Evolutionary conservation across 805 yeast species (phyloP), one percentile per base, ranked within the genome.

Genomic region (Metschnikowia matae): DNA sequence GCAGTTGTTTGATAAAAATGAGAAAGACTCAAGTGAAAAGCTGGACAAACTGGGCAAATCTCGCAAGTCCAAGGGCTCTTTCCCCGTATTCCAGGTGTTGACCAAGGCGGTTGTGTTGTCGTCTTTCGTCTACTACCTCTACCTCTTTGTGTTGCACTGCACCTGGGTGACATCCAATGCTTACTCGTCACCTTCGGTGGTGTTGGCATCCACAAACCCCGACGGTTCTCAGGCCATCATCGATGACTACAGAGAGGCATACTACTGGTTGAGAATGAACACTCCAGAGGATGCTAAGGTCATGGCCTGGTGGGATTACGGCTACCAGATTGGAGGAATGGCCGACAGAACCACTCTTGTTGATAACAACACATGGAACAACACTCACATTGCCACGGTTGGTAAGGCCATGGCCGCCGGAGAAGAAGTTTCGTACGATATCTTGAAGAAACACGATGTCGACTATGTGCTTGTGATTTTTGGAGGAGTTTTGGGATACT

Each of bases 261-360:
- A 94, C 75, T 94, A 92, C 69, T 94, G 99, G 99, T 77, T 94
- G 61, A 84, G 99, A 64, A 91, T 92, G 96, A 94, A 94, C 73
- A 94, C 99, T 0, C 83, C 87, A 3, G 97, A 94, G 67, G 98
- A 94, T 66, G 87, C 97, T 34, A 91, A 88, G 69, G 87, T 94
- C 54, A 89, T 95, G 86, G 85, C 97, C 10, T 94, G 99, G 99
- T 94, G 99, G 99, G 99, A 95, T 75, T 95, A 95, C 65, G 99
- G 99, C 49, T 94, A 94, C 71, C 99, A 94, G 75, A 94, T 94
- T 63, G 99, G 99, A 61, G 99, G 99, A 55, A 94, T 94, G 98
- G 99, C 99, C 42, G 99, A 94, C 71, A 83, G 99, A 65, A 92
- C 98, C 56, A 94, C 99, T 5, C 78, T 94, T 60, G 99, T 95